phyloP scores from a whole-genome alignment of 1,284 basidiomycete genomes.

The Cronartium ribicola region DNA sequence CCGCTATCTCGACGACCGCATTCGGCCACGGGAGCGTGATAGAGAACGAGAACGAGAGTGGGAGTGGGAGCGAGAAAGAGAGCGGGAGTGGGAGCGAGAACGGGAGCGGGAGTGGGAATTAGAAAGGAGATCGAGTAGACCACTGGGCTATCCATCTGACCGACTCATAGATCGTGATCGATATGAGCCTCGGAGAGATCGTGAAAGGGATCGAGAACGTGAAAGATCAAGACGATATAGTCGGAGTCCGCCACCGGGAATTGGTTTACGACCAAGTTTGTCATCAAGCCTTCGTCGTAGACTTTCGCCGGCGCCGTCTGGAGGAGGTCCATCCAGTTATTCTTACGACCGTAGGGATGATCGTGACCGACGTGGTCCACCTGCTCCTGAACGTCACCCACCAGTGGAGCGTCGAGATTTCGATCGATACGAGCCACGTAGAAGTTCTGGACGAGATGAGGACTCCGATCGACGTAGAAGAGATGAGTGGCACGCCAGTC shows the following conservation, averaged over 20 bases:
- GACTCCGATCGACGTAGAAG: conserved; percentile 40
- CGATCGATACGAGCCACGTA: conserved; percentile 33
- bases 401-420: conserved; percentile 31
- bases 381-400: conserved; percentile 16
- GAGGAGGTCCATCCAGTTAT: conserved; percentile 7
- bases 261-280: neutral
- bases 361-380: conserved; percentile 12
- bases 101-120: conserved; percentile 27
- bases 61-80: conserved; percentile 8
- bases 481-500: conserved; percentile 35
- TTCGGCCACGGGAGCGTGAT: conserved; percentile 19
- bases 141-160: neutral
- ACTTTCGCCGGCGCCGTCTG: conserved; percentile 24
- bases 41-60: conserved; percentile 15
- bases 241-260: conserved; percentile 2
- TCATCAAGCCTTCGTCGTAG: conserved; percentile 19
- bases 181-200: conserved; percentile 16
- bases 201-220: conserved; percentile 10
- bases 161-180: conserved; percentile 27
- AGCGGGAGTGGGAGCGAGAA: conserved; percentile 28
- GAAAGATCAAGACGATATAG: conserved; percentile 14
- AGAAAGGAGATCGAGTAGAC: conserved; percentile 5
- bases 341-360: conserved; percentile 25
- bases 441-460: conserved; percentile 16
- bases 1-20: conserved; percentile 6